A percentile compares a stretch with the other conserved stretches of the same genome.
These are phyloP conservation scores for Fraxinus anomala DNA, from an alignment of 257 asterid species.

Conservation along the genomic window DNA sequence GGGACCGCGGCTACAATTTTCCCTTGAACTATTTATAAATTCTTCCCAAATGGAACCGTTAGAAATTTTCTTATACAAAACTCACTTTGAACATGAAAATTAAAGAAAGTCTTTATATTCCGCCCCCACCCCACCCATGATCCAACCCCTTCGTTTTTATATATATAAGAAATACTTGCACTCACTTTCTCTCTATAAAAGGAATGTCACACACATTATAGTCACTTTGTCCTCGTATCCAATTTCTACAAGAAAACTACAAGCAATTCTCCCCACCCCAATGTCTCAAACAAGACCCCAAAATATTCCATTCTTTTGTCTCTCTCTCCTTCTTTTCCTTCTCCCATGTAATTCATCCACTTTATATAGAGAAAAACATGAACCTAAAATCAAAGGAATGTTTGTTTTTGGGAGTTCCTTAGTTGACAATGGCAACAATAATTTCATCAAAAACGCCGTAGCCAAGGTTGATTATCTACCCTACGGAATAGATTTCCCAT, in stretches of 20 bases:
- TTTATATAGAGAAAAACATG: slow-evolving; percentile 14
- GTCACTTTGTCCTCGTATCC: not conserved
- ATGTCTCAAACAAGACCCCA: slow-evolving; percentile 29
- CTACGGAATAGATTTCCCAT: slow-evolving; percentile 69
- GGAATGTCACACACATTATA: not conserved
- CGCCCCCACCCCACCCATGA: no score
- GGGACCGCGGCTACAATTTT: no score
- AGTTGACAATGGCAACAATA: slow-evolving; percentile 85
- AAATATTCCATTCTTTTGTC: slow-evolving; percentile 11
- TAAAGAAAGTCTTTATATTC: no score
- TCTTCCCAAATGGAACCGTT: no score
- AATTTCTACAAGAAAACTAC: slow-evolving; percentile 3
- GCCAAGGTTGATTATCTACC: slow-evolving; percentile 70
- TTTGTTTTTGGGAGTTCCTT: slow-evolving; percentile 87
- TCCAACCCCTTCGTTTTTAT: no score
- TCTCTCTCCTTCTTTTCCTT: slow-evolving; percentile 23
- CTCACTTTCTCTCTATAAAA: slow-evolving; percentile 23
- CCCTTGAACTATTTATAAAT: no score
- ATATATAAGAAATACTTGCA: no score
- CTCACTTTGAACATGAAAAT: no score
- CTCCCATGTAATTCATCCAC: slow-evolving; percentile 18
- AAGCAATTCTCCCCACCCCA: not conserved
- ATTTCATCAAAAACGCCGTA: slow-evolving; percentile 45
- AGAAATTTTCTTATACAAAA: no score
- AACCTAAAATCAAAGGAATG: slow-evolving; percentile 49